Percentiles rank a stretch among this genome's conserved stretches.
phyloP scores from a whole-genome alignment of 2,329 filamentous ascomycete genomes.

The Ceratocystiopsis sp. region DNA sequence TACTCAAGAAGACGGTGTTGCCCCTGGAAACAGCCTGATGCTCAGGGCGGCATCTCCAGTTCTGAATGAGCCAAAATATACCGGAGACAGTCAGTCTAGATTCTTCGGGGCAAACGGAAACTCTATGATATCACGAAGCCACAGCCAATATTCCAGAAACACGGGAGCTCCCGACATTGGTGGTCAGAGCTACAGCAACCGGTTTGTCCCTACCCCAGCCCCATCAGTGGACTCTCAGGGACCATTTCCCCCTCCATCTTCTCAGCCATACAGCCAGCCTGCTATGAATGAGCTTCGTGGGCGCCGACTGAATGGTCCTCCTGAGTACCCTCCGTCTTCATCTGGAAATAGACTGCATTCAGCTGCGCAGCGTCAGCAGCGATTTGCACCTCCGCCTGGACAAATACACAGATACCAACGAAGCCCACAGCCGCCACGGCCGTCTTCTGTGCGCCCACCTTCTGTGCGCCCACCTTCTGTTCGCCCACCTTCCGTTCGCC shows the following conservation, averaged over 20 bases:
- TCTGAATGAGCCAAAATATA: neutral
- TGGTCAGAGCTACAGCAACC: neutral
- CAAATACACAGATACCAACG: too few species aligned
- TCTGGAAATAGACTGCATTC: too few species aligned
- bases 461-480: too few species aligned
- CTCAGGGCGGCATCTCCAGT: neutral
- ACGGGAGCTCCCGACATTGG: neutral
- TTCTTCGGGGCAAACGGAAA: neutral
- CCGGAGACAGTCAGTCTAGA: slow-evolving; percentile 1
- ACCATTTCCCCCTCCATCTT: neutral
- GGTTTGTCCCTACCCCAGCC: neutral
- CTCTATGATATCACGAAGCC: neutral
- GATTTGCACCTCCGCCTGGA: too few species aligned
- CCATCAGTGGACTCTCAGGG: neutral
- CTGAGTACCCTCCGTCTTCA: too few species aligned
- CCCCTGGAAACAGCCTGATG: neutral
- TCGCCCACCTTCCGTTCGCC: too few species aligned
- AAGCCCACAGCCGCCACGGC: too few species aligned
- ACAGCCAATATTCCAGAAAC: neutral
- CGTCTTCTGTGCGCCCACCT: too few species aligned
- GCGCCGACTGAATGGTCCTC: too few species aligned
- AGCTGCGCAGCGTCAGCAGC: too few species aligned
- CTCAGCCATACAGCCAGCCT: neutral
- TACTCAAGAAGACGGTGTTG: neutral
- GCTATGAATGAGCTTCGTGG: too few species aligned